Evolutionary conservation across 345 rosid species (phyloP), one percentile per base, ranked within the genome.

Genomic region (Aquilaria yunnanensis): DNA sequence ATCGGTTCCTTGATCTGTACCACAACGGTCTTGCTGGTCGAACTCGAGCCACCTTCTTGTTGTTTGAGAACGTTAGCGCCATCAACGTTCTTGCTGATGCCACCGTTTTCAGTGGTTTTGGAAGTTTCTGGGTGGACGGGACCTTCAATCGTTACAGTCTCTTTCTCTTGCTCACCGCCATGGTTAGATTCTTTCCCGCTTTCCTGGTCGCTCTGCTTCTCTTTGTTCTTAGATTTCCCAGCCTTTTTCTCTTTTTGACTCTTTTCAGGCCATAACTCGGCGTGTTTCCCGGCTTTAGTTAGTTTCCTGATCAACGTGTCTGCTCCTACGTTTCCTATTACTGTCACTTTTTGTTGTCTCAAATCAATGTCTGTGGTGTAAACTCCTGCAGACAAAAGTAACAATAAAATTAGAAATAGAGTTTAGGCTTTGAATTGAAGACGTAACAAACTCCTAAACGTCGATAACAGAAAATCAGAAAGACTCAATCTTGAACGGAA

Each of bases 301-400:
- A 92, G 83, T 65, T 82, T 89, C 80, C 79, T 85, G 65, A 86
- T 70, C 56, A 92, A 76, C 63, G 81, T 78, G 23, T 68, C 76
- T 0, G 82, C 79, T 37, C 79, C 66, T 5, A 78, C 76, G 56
- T 82, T 84, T 9, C 94, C 92, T 5, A 61, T 71, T 14, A 92
- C 92, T 6, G 72, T 82, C 7, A 82, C 96, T 41, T 79, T 89
- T 1, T 89, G 89, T 61, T 72, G 88, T 63, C 65, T 77, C 76
- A 83, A 72, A 70, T 92, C 92, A 66, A 87, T 75, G 2, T 78
- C 71, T 47, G 80, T 78, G 14, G 61, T 70, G 46, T 83, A 92
- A 73, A 92, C 98, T 45, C 98, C 98, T 92, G 75, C 34, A 63
- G 54, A 52, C 29, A 55, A 55, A 23, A 50, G 47, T 14, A 48